These are phyloP conservation scores for Lophium mytilinum DNA, from an alignment of 495 filamentous ascomycete species.

Conservation along the genomic window DNA sequence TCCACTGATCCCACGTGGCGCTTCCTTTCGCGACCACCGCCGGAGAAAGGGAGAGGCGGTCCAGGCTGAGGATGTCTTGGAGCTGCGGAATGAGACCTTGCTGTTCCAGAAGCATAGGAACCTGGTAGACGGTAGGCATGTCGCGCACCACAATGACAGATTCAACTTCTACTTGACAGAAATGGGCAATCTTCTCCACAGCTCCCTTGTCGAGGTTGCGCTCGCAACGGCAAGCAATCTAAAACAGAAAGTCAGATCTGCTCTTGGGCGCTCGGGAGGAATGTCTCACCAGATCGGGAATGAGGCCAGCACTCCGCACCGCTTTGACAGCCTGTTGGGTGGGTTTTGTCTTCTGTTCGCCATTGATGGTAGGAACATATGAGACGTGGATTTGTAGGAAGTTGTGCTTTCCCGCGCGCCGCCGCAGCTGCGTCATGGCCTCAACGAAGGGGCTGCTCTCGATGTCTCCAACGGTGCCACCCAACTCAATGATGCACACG, in stretches of 20 bases:
- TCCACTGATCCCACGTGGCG: conserved; percentile 67
- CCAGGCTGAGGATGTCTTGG: conserved; percentile 49
- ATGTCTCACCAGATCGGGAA: conserved; percentile 62
- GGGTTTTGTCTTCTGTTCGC: conserved; percentile 97
- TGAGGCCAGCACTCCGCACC: conserved; percentile 70
- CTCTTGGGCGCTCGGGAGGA: conserved; percentile 1
- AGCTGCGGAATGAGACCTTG: conserved; percentile 64
- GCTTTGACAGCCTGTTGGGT: conserved; percentile 84
- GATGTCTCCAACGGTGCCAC: conserved; percentile 82
- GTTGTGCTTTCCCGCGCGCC: conserved; percentile 65
- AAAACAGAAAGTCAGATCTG: conserved; percentile 1
- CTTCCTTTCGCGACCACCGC: conserved; percentile 49
- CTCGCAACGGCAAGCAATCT: conserved; percentile 90
- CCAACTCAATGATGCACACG: conserved; percentile 81
- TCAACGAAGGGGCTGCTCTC: conserved; percentile 87
- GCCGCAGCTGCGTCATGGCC: conserved; percentile 68
- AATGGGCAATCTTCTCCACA: conserved; percentile 78
- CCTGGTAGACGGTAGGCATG: conserved; percentile 81
- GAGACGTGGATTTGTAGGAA: conserved; percentile 83
- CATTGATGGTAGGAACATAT: conserved; percentile 58
- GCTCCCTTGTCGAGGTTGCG: conserved; percentile 61
- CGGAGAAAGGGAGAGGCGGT: conserved; percentile 41
- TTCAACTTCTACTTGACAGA: conserved; percentile 70
- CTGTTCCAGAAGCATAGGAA: conserved; percentile 77
- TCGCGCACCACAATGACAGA: conserved; percentile 83